Percentiles rank a stretch among this genome's conserved stretches.
Evolutionary conservation across 2,329 filamentous ascomycete genomes (phyloP).

Genomic region (Fusarium sp.): DNA sequence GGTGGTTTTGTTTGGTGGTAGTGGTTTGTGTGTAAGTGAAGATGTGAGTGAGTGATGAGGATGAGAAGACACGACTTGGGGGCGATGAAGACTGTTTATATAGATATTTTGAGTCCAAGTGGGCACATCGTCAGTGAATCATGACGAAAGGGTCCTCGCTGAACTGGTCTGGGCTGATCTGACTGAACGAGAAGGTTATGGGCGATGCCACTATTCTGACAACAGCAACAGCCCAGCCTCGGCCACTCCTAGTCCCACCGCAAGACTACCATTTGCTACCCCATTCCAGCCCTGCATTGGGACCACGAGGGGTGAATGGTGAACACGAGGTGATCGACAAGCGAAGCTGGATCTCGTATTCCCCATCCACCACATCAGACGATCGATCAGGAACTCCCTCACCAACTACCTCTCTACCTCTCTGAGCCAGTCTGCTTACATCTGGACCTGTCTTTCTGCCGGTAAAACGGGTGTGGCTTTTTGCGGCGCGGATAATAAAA

Average conservation of each 20-base stretch:
- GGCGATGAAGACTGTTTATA: constrained; percentile 30
- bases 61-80: constrained; percentile 3
- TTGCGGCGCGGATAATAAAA: neutral
- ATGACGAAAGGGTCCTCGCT: neutral
- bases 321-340: constrained; percentile 44
- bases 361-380: constrained; percentile 23
- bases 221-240: constrained; percentile 12
- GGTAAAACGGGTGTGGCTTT: constrained; percentile 3
- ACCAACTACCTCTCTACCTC: neutral
- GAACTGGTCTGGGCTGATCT: neutral
- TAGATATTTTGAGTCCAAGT: constrained; percentile 3
- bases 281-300: constrained; percentile 1
- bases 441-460: neutral
- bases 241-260: constrained; percentile 2
- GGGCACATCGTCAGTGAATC: neutral
- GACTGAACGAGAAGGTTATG: constrained; percentile 1
- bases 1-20: constrained; percentile 9
- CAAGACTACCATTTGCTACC: neutral
- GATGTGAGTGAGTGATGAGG: constrained; percentile 9
- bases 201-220: constrained; percentile 7
- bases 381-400: constrained; percentile 21
- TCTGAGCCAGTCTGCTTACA: neutral
- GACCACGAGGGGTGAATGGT: neutral
- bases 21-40: constrained; percentile 5
- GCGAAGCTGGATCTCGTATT: constrained; percentile 44